Percentiles rank a stretch among this genome's conserved stretches.
These are phyloP conservation scores for Epithele typhae DNA, from an alignment of 768 basidiomycete species.

Conservation along the genomic window DNA sequence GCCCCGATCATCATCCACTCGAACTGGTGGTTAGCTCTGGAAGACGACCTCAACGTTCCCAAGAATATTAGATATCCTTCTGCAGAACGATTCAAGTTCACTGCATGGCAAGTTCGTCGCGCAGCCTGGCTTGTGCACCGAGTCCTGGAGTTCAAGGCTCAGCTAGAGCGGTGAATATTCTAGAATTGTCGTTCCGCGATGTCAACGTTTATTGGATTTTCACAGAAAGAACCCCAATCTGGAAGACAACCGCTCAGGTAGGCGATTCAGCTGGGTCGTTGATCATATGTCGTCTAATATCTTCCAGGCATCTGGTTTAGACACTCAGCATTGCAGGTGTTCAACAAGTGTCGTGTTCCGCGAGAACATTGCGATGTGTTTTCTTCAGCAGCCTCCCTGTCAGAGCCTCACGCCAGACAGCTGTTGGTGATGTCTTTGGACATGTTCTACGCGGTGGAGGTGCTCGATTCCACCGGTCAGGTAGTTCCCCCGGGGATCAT, in stretches of 20 bases:
- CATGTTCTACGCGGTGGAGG: conserved; percentile 75
- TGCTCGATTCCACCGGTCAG: conserved; percentile 41
- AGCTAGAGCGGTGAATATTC: conserved; percentile 54
- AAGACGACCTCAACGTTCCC: conserved; percentile 67
- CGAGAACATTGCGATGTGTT: conserved; percentile 59
- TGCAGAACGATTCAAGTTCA: conserved; percentile 34
- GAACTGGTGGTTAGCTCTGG: conserved; percentile 93
- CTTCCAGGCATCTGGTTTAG: conserved; percentile 51
- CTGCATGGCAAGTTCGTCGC: conserved; percentile 80
- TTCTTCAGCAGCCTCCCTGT: conserved; percentile 41
- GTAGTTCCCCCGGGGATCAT: conserved; percentile 35
- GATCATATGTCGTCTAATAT: too few species aligned
- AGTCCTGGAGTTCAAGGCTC: conserved; percentile 67
- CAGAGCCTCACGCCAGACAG: conserved; percentile 47
- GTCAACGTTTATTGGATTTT: too few species aligned
- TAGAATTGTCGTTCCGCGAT: too few species aligned
- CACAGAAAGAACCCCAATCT: too few species aligned
- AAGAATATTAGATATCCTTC: conserved; percentile 23
- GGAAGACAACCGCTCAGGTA: too few species aligned
- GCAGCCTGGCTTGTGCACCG: conserved; percentile 80
- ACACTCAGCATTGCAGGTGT: conserved; percentile 54
- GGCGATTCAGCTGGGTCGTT: too few species aligned
- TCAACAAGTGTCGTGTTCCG: conserved; percentile 78
- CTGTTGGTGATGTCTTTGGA: conserved; percentile 70
- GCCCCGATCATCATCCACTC: conserved; percentile 84